Base-by-base conservation (phyloP, 1,284 basidiomycete species). In the Malassezia sp. region DNA sequence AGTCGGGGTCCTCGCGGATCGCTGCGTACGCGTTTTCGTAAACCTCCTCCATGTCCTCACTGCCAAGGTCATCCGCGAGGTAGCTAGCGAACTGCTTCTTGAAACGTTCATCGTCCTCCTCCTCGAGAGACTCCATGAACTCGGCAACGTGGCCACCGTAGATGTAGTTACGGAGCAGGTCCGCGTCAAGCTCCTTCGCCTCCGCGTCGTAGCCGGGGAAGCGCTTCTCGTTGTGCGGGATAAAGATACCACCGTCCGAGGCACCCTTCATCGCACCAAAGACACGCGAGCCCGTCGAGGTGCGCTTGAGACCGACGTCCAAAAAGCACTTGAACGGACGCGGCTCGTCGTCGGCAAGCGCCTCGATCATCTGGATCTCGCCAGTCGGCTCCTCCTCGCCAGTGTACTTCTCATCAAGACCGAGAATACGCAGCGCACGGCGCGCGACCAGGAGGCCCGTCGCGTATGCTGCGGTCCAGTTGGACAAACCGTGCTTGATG, bases 181-280 rank as follows among this genome's bases (percentile, higher is more conserved):
- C 93, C 45, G 85, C 82, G 64, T 99, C 90, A 57, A 99, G 79
- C 74, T 84, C 77, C 79, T 99, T 99, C 73, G 75, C 71, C 75
- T 99, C 93, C 54, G 84, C 76, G 75, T 99, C 93, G 76, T 80
- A 99, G 46, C 93, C 93, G 54, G 93, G 93, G 84, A 97, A 97
- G 53, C 93, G 86, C 76, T 90, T 93, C 61, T 88, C 85, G 64
- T 84, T 90, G 78, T 99, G 93, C 60, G 93, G 93, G 62, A 97
- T 85, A 78, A 81, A 93, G 75, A 99, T 82, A 61, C 93, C 93
- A 72, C 93, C 93, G 71, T 99, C 93, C 46, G 84, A 86, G 30
- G 93, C 93, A 73, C 93, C 93, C 79, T 99, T 97, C 79, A 97
- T 80, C 57, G 93, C 93, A 76, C 87, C 93, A 70, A 99, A 99